phyloP scores from a whole-genome alignment of 23 red algal species.

The Chondrus crispus region DNA sequence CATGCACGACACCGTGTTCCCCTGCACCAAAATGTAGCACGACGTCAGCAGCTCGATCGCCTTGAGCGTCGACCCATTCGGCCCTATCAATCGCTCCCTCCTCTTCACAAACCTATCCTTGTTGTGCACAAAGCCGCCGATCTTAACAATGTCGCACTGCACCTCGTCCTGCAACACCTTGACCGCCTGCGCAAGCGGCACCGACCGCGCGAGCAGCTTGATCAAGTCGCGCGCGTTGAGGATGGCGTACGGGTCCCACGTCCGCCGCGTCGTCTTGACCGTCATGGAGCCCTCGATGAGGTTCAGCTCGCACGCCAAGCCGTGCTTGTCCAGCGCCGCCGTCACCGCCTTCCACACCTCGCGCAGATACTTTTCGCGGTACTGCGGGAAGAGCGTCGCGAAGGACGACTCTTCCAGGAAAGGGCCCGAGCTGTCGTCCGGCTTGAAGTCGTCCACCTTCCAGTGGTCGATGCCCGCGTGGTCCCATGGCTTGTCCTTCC shows the following conservation, averaged over 20 bases:
- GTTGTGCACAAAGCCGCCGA: slow-evolving; percentile 74
- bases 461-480: slow-evolving; percentile 97
- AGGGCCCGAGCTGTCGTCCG: slow-evolving; percentile 65
- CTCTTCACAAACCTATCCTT: slow-evolving; percentile 96
- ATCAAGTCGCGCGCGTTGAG: slow-evolving; percentile 92
- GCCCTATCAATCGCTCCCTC: slow-evolving; percentile 86
- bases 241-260: slow-evolving; percentile 89
- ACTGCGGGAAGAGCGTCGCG: slow-evolving; percentile 95
- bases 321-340: slow-evolving; percentile 55
- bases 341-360: slow-evolving; percentile 88
- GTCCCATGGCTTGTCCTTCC: slow-evolving; percentile 98
- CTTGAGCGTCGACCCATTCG: slow-evolving; percentile 94
- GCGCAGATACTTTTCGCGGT: slow-evolving; percentile 94
- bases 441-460: slow-evolving; percentile 75
- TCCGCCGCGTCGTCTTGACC: slow-evolving; percentile 81
- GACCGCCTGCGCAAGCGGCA: slow-evolving; percentile 87
- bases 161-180: slow-evolving; percentile 82
- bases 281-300: slow-evolving; percentile 95
- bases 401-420: slow-evolving; percentile 96
- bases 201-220: slow-evolving; percentile 89
- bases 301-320: slow-evolving; percentile 74
- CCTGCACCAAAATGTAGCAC: slow-evolving; percentile 98
- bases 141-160: slow-evolving; percentile 89
- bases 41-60: slow-evolving; percentile 96
- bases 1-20: slow-evolving; percentile 93